A percentile compares a stretch with the other conserved stretches of the same genome.
Conservation (phyloP, 2,329 filamentous ascomycete genomes). For the Macrophomina tecta region DNA sequence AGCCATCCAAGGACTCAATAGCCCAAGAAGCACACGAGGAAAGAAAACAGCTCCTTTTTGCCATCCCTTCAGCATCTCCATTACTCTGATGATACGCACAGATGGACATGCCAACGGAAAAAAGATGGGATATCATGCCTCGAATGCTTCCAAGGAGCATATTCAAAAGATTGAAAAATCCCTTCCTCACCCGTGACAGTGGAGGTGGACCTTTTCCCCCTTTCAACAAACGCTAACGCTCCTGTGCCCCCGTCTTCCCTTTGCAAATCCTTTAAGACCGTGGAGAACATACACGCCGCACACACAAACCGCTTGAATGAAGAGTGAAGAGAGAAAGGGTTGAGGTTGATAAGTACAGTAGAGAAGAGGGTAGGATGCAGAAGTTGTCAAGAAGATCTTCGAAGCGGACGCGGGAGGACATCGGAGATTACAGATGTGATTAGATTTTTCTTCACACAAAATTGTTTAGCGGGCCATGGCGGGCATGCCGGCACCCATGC, state of each 20-base stretch:
- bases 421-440: constrained; percentile 19
- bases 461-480: constrained; percentile 15
- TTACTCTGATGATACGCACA: background rate
- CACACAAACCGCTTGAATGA: constrained; percentile 6
- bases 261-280: background rate
- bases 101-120: background rate
- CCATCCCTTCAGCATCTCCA: background rate
- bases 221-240: background rate
- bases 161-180: constrained; percentile 5
- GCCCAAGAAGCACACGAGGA: background rate
- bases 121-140: constrained; percentile 25
- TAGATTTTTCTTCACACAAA: background rate
- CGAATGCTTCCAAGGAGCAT: constrained; percentile 16
- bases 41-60: background rate
- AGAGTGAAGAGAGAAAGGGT: constrained; percentile 16
- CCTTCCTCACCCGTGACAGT: background rate
- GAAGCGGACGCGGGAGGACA: background rate
- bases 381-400: background rate
- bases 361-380: constrained; percentile 8
- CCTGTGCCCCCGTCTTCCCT: background rate
- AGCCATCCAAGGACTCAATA: background rate
- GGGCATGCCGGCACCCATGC: constrained; percentile 47
- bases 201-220: background rate
- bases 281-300: background rate
- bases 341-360: constrained; percentile 16